Evolutionary conservation across 1,139 yeast species (phyloP).

Genomic region (Saccharomycopsis crataegensis): DNA sequence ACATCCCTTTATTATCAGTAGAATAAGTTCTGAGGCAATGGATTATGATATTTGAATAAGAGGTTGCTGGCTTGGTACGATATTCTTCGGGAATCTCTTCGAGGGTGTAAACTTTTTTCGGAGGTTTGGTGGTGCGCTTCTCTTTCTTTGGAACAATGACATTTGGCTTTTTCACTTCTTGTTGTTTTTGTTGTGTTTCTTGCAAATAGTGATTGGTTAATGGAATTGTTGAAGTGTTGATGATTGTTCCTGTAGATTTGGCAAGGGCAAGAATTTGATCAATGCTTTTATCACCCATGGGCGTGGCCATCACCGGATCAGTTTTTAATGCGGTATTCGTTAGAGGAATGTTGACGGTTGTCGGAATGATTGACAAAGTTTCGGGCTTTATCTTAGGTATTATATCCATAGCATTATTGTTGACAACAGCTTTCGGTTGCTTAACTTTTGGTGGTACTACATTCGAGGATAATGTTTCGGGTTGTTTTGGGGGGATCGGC

Average conservation of each 20-base stretch:
- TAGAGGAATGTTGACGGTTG: neutral
- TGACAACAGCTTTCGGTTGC: neutral
- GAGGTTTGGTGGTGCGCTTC: slow-evolving; percentile 47
- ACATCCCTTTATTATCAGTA: slow-evolving; percentile 57
- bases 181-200: neutral
- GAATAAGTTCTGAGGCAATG: slow-evolving; percentile 65
- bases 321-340: neutral
- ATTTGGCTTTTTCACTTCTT: neutral
- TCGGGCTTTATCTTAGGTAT: slow-evolving; percentile 23
- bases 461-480: neutral
- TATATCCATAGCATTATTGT: neutral
- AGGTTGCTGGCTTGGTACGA: slow-evolving; percentile 72
- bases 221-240: neutral
- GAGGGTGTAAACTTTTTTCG: slow-evolving; percentile 52
- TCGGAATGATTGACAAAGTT: slow-evolving; percentile 20
- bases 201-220: neutral
- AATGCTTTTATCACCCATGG: neutral
- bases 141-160: slow-evolving; percentile 26
- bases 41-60: slow-evolving; percentile 74
- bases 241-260: neutral
- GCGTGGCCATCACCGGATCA: slow-evolving; percentile 30
- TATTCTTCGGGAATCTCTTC: slow-evolving; percentile 86
- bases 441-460: neutral
- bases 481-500: neutral
- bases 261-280: neutral